A percentile compares a stretch with the other conserved stretches of the same genome.
Evolutionary conservation across 139 green algal species (phyloP).

Genomic region (Chlorella sp.): DNA sequence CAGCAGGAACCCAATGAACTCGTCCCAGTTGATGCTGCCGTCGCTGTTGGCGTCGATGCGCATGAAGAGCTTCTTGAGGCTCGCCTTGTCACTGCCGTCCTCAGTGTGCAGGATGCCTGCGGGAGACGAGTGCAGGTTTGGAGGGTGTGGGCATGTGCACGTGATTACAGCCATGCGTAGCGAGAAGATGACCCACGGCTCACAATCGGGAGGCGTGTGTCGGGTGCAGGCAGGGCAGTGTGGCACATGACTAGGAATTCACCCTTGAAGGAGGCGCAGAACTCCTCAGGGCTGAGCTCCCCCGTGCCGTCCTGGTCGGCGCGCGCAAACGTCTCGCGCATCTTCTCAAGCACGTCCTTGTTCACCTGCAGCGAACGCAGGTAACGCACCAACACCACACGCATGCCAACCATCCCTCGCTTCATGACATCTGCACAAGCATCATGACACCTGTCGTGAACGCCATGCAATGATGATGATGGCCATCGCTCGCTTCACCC

Average conservation of each 20-base stretch:
- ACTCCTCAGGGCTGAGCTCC: not conserved
- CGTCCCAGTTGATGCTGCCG: constrained; percentile 67
- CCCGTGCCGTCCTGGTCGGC: not conserved
- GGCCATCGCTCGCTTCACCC: no score
- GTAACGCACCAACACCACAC: no score
- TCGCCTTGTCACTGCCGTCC: constrained; percentile 38
- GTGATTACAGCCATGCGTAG: not conserved
- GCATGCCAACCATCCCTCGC: no score
- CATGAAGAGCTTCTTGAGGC: constrained; percentile 54
- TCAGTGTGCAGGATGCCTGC: constrained; percentile 46
- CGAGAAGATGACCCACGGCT: no score
- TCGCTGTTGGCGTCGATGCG: constrained; percentile 71
- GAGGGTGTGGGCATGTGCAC: not conserved
- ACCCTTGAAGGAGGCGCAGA: not conserved
- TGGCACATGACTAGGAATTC: no score
- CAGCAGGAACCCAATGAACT: constrained; percentile 46
- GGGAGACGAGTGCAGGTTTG: not conserved
- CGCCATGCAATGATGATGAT: no score
- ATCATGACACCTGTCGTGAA: no score
- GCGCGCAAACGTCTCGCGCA: not conserved
- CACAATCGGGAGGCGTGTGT: no score
- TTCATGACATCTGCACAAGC: no score
- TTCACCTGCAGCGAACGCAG: no score
- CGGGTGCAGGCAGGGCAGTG: no score
- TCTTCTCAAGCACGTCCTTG: not conserved